phyloP scores from a whole-genome alignment of 2,329 filamentous ascomycete species.

The Alternaria postmessia region DNA sequence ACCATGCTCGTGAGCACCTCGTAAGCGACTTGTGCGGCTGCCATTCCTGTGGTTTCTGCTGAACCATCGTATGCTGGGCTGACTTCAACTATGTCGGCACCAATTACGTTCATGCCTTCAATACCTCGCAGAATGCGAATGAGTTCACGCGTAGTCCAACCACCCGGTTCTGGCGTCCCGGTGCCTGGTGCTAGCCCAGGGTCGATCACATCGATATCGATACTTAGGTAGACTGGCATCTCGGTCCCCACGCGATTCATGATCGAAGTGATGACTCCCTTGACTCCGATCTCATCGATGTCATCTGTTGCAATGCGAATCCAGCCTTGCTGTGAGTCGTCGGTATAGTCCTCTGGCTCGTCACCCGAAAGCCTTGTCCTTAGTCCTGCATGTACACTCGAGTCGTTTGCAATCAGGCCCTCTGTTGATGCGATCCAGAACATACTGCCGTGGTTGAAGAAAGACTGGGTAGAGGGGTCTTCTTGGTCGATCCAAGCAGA shows the following conservation, averaged over 20 bases:
- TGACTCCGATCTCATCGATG: constrained; percentile 80
- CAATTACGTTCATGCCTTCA: constrained; percentile 83
- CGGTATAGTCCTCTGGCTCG: constrained; percentile 74
- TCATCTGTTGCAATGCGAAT: constrained; percentile 82
- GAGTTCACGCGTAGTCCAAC: constrained; percentile 89
- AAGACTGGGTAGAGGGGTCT: constrained; percentile 67
- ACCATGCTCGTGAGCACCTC: constrained; percentile 84
- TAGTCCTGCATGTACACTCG: constrained; percentile 82
- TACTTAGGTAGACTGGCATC: constrained; percentile 79
- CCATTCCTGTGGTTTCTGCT: constrained; percentile 82
- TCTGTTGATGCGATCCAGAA: constrained; percentile 89
- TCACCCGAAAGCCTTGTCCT: constrained; percentile 75
- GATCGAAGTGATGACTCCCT: constrained; percentile 75
- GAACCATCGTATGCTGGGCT: constrained; percentile 82
- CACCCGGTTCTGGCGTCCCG: constrained; percentile 87
- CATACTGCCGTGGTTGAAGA: constrained; percentile 90
- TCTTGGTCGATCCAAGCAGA: constrained; percentile 70
- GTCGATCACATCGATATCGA: constrained; percentile 84
- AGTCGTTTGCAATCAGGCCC: constrained; percentile 76
- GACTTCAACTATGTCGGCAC: constrained; percentile 90
- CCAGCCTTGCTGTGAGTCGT: constrained; percentile 77
- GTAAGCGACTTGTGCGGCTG: constrained; percentile 83
- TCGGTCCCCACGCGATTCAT: constrained; percentile 75
- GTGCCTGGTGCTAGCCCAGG: constrained; percentile 78
- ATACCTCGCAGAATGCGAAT: constrained; percentile 83